Evolutionary conservation across 805 yeast species (phyloP).

Genomic region (Kuraishia capsulata): DNA sequence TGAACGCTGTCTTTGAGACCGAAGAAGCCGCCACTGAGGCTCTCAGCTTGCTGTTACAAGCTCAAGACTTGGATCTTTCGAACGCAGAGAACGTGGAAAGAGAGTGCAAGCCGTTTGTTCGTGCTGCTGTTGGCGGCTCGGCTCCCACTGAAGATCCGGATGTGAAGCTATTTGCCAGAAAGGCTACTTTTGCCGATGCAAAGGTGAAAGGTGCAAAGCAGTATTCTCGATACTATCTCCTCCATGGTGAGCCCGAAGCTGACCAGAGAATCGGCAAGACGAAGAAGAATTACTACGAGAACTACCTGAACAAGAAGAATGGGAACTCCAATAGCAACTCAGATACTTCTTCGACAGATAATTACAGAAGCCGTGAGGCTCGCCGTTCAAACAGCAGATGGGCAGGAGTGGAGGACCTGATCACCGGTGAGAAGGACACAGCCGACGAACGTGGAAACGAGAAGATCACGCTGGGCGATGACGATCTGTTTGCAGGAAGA

Average conservation of each 20-base stretch:
- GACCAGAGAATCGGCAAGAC: conserved; percentile 17
- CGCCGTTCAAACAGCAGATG: conserved; percentile 5
- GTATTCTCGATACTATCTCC: conserved; percentile 53
- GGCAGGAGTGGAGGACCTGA: conserved; percentile 15
- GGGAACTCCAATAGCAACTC: not conserved
- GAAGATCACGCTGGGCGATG: conserved; percentile 29
- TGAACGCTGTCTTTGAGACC: conserved; percentile 44
- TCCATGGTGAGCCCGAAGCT: conserved; percentile 62
- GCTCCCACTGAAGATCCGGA: conserved; percentile 6
- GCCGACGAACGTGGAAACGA: conserved; percentile 22
- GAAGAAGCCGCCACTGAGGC: conserved; percentile 14
- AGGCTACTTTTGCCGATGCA: conserved; percentile 42
- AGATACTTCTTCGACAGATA: not conserved
- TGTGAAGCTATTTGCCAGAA: conserved; percentile 33
- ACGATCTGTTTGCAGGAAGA: conserved; percentile 25
- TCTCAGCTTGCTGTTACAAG: not conserved
- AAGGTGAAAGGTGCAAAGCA: conserved; percentile 49
- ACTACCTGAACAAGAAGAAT: conserved; percentile 5
- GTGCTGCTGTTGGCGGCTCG: not conserved
- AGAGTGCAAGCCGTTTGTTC: not conserved
- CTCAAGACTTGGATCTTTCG: not conserved
- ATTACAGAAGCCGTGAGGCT: conserved; percentile 5
- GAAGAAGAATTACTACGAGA: conserved; percentile 6
- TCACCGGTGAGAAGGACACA: conserved; percentile 20
- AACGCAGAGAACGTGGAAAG: not conserved